Conservation (phyloP, 2,329 filamentous ascomycete species). For the Ilyonectria robusta region DNA sequence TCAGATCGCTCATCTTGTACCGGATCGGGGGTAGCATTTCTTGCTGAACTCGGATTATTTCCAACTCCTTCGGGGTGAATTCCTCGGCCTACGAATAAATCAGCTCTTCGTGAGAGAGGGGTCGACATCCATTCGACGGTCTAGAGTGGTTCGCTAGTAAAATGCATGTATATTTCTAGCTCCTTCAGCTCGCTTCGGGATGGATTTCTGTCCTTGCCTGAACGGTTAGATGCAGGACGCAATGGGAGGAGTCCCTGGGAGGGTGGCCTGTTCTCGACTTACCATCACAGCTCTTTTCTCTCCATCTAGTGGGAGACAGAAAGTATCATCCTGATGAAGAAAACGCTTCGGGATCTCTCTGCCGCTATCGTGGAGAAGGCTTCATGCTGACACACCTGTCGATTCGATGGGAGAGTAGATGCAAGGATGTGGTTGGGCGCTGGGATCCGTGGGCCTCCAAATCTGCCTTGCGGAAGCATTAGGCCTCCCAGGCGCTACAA, state of each 20-base stretch:
- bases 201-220: not conserved
- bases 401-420: not conserved
- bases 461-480: not conserved
- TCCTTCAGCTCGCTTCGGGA: not conserved
- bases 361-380: no score
- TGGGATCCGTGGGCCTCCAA: not conserved
- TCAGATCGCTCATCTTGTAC: no score
- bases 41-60: not conserved
- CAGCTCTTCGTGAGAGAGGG: not conserved
- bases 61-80: not conserved
- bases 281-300: not conserved
- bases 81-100: not conserved
- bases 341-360: not conserved
- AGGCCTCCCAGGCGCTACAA: not conserved
- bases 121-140: no score
- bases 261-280: not conserved
- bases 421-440: not conserved
- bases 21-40: no score
- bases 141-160: not conserved
- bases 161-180: not conserved
- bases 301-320: not conserved
- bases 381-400: not conserved
- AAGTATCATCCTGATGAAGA: no score
- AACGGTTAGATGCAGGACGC: not conserved
- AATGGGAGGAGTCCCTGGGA: not conserved